These are phyloP conservation scores for Xylaria curta DNA, from an alignment of 495 filamentous ascomycete species.

Conservation along the genomic window DNA sequence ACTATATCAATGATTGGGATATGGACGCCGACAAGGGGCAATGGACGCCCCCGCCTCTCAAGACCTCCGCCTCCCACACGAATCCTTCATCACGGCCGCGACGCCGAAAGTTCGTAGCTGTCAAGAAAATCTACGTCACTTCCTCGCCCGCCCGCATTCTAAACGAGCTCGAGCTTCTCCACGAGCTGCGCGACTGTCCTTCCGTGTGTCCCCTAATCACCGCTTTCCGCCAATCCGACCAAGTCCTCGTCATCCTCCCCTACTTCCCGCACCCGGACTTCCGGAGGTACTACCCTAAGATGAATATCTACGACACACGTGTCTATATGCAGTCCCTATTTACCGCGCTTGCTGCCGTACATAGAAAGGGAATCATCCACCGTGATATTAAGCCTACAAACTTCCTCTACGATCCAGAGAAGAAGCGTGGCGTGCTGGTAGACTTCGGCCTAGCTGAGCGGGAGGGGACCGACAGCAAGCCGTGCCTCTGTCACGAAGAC, in stretches of 20 bases:
- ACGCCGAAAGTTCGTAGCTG: slow-evolving; percentile 76
- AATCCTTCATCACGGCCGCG: slow-evolving; percentile 28
- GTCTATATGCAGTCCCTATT: slow-evolving; percentile 91
- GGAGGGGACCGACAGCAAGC: slow-evolving; percentile 73
- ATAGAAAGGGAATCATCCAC: slow-evolving; percentile 83
- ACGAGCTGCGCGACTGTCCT: slow-evolving; percentile 80
- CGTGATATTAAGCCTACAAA: slow-evolving; percentile 99
- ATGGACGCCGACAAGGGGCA: slow-evolving; percentile 66
- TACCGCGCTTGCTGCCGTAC: slow-evolving; percentile 81
- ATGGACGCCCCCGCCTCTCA: slow-evolving; percentile 65
- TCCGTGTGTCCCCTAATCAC: slow-evolving; percentile 96
- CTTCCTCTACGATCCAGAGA: slow-evolving; percentile 89
- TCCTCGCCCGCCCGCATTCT: slow-evolving; percentile 91
- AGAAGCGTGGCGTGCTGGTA: slow-evolving; percentile 85
- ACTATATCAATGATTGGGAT: slow-evolving; percentile 89
- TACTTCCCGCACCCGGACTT: slow-evolving; percentile 97
- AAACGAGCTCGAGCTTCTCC: slow-evolving; percentile 96
- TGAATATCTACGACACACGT: slow-evolving; percentile 82
- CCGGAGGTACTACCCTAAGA: slow-evolving; percentile 88
- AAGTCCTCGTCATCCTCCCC: slow-evolving; percentile 92
- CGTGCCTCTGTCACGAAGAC: slow-evolving; percentile 71
- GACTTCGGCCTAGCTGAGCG: slow-evolving; percentile 96
- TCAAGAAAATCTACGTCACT: slow-evolving; percentile 99
- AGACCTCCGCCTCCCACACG: slow-evolving; percentile 30
- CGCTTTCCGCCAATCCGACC: slow-evolving; percentile 89